phyloP scores from a whole-genome alignment of 352 stramenopile genomes.

The Hyaloperonospora arabidopsidis region DNA sequence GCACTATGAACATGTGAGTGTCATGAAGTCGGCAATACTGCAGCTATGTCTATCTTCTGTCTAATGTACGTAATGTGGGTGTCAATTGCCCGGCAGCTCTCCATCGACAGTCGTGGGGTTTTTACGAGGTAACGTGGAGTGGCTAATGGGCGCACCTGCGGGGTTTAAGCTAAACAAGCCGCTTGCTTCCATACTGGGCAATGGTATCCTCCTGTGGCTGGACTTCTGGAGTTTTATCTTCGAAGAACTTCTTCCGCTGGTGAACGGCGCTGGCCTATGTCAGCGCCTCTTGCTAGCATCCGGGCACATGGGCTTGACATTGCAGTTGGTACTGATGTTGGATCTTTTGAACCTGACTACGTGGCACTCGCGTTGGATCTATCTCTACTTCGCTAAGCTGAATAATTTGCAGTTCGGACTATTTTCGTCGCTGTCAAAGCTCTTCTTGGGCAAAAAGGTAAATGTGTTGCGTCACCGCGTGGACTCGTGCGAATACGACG shows the following conservation, averaged over 20 bases:
- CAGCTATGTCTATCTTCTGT: neutral
- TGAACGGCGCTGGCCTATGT: neutral
- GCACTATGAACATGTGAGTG: constrained; percentile 16
- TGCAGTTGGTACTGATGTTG: constrained; percentile 59
- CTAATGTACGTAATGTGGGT: neutral
- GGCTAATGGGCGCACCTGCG: constrained; percentile 67
- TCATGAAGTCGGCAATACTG: neutral
- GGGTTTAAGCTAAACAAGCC: constrained; percentile 87
- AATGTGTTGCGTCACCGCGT: constrained; percentile 90
- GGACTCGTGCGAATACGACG: constrained; percentile 92
- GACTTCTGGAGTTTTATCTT: constrained; percentile 66
- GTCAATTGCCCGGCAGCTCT: constrained; percentile 15
- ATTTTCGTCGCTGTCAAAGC: constrained; percentile 84
- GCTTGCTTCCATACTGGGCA: constrained; percentile 81
- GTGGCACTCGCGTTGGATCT: constrained; percentile 85
- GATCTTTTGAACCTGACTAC: constrained; percentile 71
- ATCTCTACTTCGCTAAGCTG: constrained; percentile 79
- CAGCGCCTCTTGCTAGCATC: constrained; percentile 13
- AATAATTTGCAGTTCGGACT: constrained; percentile 74
- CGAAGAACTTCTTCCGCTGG: constrained; percentile 11
- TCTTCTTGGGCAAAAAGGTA: constrained; percentile 92
- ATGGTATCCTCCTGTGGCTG: constrained; percentile 73
- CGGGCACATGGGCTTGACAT: constrained; percentile 46
- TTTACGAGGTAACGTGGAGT: constrained; percentile 53
- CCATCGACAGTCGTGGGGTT: constrained; percentile 31